Evolutionary conservation across 2,329 filamentous ascomycete genomes (phyloP).

Genomic region (Calonectria leucothoes): DNA sequence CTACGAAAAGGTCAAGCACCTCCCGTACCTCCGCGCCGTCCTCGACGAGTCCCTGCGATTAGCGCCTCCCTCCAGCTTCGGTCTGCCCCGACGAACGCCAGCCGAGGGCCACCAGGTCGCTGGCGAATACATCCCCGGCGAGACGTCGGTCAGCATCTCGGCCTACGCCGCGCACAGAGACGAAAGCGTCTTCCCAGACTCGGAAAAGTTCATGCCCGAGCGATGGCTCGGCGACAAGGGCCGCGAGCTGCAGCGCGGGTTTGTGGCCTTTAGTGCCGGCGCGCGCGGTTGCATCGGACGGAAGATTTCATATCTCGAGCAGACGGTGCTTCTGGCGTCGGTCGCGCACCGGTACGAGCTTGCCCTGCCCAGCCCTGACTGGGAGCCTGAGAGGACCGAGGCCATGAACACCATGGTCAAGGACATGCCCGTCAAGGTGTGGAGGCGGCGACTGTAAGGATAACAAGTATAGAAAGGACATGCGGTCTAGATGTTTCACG

Average conservation of each 20-base stretch:
- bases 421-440: constrained; percentile 38
- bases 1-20: constrained; percentile 62
- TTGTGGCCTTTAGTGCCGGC: constrained; percentile 56
- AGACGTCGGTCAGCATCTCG: constrained; percentile 53
- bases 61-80: constrained; percentile 42
- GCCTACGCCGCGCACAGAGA: constrained; percentile 52
- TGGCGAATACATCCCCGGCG: constrained; percentile 47
- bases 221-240: constrained; percentile 53
- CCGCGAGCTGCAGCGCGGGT: constrained; percentile 47
- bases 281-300: constrained; percentile 54
- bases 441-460: constrained; percentile 24
- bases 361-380: constrained; percentile 33
- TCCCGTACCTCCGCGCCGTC: constrained; percentile 64
- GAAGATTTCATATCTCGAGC: constrained; percentile 56
- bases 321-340: constrained; percentile 55
- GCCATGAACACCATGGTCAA: constrained; percentile 35
- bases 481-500: too few relatives aligned
- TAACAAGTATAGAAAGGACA: too few relatives aligned
- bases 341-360: constrained; percentile 57
- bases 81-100: constrained; percentile 41
- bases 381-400: constrained; percentile 31
- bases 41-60: constrained; percentile 60
- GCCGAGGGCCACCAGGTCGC: constrained; percentile 44
- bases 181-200: constrained; percentile 51
- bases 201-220: constrained; percentile 52